These are phyloP conservation scores for Canariomyces notabilis DNA, from an alignment of 2,329 filamentous ascomycete species.

Conservation along the genomic window DNA sequence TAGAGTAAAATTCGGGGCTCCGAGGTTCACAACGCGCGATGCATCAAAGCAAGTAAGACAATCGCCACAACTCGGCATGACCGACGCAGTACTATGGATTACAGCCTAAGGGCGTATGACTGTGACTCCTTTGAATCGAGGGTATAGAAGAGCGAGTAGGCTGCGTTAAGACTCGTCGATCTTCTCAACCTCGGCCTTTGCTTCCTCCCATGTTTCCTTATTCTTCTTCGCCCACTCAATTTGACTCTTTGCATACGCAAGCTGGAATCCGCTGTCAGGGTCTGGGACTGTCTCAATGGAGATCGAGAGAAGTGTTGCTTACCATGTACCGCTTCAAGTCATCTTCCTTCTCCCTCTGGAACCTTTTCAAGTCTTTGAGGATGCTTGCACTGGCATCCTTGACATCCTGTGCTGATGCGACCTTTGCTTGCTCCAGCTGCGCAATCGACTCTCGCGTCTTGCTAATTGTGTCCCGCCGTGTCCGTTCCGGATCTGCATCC, in stretches of 20 bases:
- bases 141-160: background rate
- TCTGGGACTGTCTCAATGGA: background rate
- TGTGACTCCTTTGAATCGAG: too few relatives aligned
- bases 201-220: slow-evolving; percentile 89
- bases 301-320: slow-evolving; percentile 33
- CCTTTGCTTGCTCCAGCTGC: slow-evolving; percentile 84
- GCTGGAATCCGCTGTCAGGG: slow-evolving; percentile 42
- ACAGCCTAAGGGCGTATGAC: too few relatives aligned
- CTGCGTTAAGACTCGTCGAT: slow-evolving; percentile 58
- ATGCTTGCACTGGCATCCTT: slow-evolving; percentile 88
- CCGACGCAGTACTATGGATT: too few relatives aligned
- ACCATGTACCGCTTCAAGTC: slow-evolving; percentile 96
- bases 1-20: too few relatives aligned
- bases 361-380: slow-evolving; percentile 82
- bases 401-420: slow-evolving; percentile 85
- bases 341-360: slow-evolving; percentile 93
- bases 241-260: slow-evolving; percentile 87
- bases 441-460: slow-evolving; percentile 86
- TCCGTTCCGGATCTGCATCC: slow-evolving; percentile 91
- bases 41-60: too few relatives aligned
- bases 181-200: slow-evolving; percentile 79
- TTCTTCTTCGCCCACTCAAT: slow-evolving; percentile 92
- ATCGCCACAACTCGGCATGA: too few relatives aligned
- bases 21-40: too few relatives aligned
- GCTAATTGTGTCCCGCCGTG: slow-evolving; percentile 85